A percentile compares a stretch with the other conserved stretches of the same genome.
Conservation (phyloP, 2,329 filamentous ascomycete species). For the Blastomyces parvus region DNA sequence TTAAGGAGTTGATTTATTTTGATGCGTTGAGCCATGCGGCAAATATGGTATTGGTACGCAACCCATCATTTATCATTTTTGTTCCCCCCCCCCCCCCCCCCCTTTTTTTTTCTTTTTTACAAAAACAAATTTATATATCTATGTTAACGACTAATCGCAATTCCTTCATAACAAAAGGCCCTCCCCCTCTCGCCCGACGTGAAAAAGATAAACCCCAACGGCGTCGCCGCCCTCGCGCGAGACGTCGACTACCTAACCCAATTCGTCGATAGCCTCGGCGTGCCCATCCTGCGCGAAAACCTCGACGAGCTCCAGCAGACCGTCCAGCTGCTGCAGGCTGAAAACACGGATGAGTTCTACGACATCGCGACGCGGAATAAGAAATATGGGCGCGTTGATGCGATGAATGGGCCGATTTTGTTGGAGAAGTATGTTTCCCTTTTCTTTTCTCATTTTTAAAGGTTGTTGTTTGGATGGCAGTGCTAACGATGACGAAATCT, state of each 20-base stretch:
- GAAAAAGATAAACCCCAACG: constrained; percentile 76
- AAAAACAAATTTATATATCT: too few species aligned
- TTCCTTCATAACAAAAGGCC: constrained; percentile 39
- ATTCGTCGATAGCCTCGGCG: constrained; percentile 80
- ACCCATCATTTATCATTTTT: too few species aligned
- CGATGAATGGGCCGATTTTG: constrained; percentile 74
- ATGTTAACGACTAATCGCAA: too few species aligned
- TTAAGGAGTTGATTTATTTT: constrained; percentile 97
- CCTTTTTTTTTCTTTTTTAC: neutral
- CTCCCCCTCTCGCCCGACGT: constrained; percentile 71
- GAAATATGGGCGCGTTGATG: constrained; percentile 89
- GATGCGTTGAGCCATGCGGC: constrained; percentile 88
- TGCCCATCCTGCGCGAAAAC: constrained; percentile 79
- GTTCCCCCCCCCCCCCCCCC: too few species aligned
- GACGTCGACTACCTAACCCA: constrained; percentile 76
- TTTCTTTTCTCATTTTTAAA: neutral
- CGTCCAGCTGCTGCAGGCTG: constrained; percentile 70
- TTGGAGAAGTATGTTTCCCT: constrained; percentile 67
- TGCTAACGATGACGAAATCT: constrained; percentile 14
- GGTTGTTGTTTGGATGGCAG: too few species aligned
- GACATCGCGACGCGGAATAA: constrained; percentile 82
- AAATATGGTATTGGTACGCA: constrained; percentile 66
- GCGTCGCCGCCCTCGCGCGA: constrained; percentile 66
- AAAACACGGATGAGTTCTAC: constrained; percentile 95
- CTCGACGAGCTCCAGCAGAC: constrained; percentile 92